Percentiles rank a stretch among this genome's conserved stretches.
These are phyloP conservation scores for Lipomyces orientalis DNA, from an alignment of 805 yeast genomes.

Conservation along the genomic window DNA sequence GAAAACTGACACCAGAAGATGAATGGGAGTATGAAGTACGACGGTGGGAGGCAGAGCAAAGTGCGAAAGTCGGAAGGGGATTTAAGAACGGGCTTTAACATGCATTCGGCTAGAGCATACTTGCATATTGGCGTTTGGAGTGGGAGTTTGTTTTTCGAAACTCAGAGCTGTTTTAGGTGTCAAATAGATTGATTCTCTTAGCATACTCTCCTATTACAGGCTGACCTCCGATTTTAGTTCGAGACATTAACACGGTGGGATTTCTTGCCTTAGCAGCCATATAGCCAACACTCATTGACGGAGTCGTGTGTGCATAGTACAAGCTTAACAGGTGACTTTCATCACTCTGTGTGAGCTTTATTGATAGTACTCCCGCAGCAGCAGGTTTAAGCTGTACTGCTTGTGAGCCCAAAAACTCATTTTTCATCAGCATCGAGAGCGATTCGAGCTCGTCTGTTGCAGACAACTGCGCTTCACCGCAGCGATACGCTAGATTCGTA, in stretches of 20 bases:
- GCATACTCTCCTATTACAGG: conserved; percentile 3
- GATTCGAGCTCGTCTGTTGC: conserved; percentile 6
- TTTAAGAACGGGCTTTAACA: conserved; percentile 17
- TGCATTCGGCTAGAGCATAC: neutral
- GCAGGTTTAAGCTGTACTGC: conserved; percentile 21
- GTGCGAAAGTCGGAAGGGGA: conserved; percentile 19
- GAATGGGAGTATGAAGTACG: conserved; percentile 72
- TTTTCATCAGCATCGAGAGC: neutral
- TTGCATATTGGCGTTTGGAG: conserved; percentile 9
- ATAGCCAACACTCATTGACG: conserved; percentile 26
- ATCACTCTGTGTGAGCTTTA: conserved; percentile 16
- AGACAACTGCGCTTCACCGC: conserved; percentile 6
- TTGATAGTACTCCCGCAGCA: conserved; percentile 24
- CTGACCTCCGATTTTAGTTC: conserved; percentile 1
- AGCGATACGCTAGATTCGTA: conserved; percentile 41
- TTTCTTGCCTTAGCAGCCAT: conserved; percentile 7
- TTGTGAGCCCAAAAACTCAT: conserved; percentile 5
- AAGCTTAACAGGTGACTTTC: neutral
- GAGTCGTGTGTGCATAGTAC: conserved; percentile 32
- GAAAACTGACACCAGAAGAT: conserved; percentile 60
- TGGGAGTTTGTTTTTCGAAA: neutral
- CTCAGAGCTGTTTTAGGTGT: neutral
- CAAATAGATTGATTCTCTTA: neutral
- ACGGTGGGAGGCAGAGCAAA: conserved; percentile 59
- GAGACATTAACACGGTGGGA: conserved; percentile 20